These are phyloP conservation scores for Solanum medicagineum DNA, from an alignment of 257 asterid genomes.

Conservation along the genomic window DNA sequence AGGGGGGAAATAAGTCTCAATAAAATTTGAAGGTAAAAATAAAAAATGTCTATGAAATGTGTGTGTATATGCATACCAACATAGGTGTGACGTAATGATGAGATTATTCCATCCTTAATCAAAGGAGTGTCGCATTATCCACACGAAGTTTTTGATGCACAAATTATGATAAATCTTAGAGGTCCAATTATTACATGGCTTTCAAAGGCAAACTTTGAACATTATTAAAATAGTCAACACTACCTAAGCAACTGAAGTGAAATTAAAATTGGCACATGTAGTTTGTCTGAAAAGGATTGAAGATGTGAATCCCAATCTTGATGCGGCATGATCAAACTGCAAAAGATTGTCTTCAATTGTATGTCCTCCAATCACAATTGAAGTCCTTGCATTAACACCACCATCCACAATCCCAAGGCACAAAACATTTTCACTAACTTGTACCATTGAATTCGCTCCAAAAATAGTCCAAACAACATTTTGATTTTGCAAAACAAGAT, in stretches of 20 bases:
- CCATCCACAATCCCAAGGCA: constrained; percentile 23
- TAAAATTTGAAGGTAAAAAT: too few relatives aligned
- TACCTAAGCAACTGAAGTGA: neutral
- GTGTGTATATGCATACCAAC: neutral
- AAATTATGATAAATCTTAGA: neutral
- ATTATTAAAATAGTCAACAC: neutral
- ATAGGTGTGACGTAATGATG: too few relatives aligned
- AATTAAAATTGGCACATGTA: constrained; percentile 12
- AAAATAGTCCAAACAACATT: constrained; percentile 32
- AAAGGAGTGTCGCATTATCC: neutral
- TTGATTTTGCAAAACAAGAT: constrained; percentile 17
- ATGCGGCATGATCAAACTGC: constrained; percentile 35
- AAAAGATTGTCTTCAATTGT: constrained; percentile 41
- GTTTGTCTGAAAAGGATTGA: constrained; percentile 22
- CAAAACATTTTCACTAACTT: constrained; percentile 6
- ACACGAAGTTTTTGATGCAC: neutral
- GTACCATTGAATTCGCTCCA: constrained; percentile 47
- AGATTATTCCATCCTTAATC: too few relatives aligned
- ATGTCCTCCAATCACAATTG: constrained; percentile 33
- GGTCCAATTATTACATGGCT: neutral
- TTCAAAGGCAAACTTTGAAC: neutral
- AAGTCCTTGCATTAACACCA: constrained; percentile 7
- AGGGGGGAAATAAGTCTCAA: too few relatives aligned
- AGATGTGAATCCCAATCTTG: constrained; percentile 30
- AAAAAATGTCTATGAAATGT: neutral